Evolutionary conservation across 352 stramenopile genomes (phyloP), one percentile per base, ranked within the genome.

Genomic region (Phytopythium sindhum): DNA sequence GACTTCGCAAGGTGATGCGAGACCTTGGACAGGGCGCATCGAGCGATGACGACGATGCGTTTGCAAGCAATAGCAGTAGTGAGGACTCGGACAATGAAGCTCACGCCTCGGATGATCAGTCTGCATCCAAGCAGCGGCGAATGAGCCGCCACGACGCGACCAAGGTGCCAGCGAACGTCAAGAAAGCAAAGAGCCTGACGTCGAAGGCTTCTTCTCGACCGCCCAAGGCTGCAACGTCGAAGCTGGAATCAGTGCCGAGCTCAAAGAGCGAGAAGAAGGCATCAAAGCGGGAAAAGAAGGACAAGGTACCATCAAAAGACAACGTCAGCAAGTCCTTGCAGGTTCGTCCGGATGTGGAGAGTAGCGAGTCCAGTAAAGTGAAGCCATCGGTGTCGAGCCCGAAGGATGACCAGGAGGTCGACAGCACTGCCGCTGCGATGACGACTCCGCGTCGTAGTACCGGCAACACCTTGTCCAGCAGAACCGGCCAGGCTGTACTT

Each of bases 1-100:
- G 77, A 10, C 57, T 86, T 31, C 66, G 70, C 28, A 76, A 72
- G 31, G 72, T 84, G 3, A 69, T 82, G 71, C 72, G 73, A 21
- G 74, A 82, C 28, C 72, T 84, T 11, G 69, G 74, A 11, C 33
- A 60, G 24, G 70, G 66, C 28, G 72, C 59, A 10, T 17, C 58
- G 4, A 54, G 58, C 21, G 29, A 42, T 26, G 35, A 57, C 42
- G 14, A 65, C 68, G 47, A 65, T 65, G 23, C 21, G 15, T 50
- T 60, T 33, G 26, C 60, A 52, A 57, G 14, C 51, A 11, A 33
- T 6, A 42, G 72, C 68, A 57, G 65, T 50, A 7, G 66, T 52
- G 39, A 57, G 58, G 15, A 52, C 55, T 9, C 67, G 67, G 23
- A 61, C 35, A 52, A 63, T 65, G 26, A 75, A 66, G 31, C 11